Percentiles rank a stretch among this genome's conserved stretches.
phyloP scores from a whole-genome alignment of 1,284 basidiomycete genomes.

The Boletellus sp. region DNA sequence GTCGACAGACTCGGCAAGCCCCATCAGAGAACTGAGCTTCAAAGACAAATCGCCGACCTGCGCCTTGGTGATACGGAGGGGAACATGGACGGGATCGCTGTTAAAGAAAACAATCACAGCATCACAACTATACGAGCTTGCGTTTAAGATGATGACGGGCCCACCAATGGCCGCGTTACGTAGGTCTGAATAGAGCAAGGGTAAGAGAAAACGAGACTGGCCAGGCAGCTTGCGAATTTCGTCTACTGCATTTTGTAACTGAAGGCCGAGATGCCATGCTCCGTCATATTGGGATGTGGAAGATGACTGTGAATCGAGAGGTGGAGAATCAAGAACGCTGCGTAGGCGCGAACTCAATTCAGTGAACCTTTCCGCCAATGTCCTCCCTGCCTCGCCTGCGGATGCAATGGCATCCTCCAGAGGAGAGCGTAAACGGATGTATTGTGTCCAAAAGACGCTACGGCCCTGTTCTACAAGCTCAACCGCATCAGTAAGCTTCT shows the following conservation, averaged over 20 bases:
- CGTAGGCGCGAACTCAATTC: not conserved
- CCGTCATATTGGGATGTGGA: not conserved
- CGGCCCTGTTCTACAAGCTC: constrained; percentile 2
- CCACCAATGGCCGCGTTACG: constrained; percentile 23
- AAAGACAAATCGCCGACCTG: not conserved
- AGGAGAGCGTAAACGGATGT: not conserved
- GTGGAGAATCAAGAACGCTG: not conserved
- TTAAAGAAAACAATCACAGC: constrained; percentile 18
- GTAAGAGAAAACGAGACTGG: not conserved
- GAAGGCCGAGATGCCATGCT: not conserved
- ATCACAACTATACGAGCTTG: constrained; percentile 1
- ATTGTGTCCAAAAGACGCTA: not conserved
- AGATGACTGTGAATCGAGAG: not conserved
- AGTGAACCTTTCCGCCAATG: not conserved
- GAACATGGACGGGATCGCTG: constrained; percentile 10
- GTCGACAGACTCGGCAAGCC: not conserved
- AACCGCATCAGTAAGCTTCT: not conserved
- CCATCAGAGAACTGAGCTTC: not conserved
- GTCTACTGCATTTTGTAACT: not conserved
- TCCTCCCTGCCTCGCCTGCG: not conserved
- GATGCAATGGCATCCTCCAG: not conserved
- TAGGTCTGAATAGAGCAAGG: not conserved
- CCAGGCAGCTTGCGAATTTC: not conserved
- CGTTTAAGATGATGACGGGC: constrained; percentile 27
- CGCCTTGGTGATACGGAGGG: constrained; percentile 1